A percentile compares a stretch with the other conserved stretches of the same genome.
phyloP scores from a whole-genome alignment of 139 green algal genomes.

The Chlorella sp. region DNA sequence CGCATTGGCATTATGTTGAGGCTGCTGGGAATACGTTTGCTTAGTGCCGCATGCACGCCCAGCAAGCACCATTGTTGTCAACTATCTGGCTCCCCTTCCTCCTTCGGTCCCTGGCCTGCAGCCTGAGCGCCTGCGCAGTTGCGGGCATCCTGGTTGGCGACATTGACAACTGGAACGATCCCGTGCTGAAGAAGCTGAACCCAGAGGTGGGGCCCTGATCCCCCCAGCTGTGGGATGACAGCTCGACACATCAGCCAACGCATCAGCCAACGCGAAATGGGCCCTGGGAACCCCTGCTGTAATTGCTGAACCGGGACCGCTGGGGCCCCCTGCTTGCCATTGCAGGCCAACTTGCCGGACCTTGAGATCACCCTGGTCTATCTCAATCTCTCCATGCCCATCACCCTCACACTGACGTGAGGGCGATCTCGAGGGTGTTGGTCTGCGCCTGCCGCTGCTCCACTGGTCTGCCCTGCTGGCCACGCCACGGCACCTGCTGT shows the following conservation, averaged over 20 bases:
- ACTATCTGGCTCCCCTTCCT: no score
- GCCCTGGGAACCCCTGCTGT: not conserved
- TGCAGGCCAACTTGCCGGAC: not conserved
- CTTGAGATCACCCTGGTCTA: not conserved
- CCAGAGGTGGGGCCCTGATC: not conserved
- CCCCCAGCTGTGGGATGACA: no score
- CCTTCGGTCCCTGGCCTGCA: no score
- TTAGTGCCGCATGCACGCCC: no score
- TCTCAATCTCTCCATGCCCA: not conserved
- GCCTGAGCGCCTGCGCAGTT: not conserved
- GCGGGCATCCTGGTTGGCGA: conserved; percentile 1
- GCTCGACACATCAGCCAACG: no score
- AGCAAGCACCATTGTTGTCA: no score
- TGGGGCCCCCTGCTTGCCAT: not conserved
- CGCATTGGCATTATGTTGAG: no score
- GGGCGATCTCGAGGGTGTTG: no score
- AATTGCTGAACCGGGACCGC: not conserved
- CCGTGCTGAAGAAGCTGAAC: not conserved
- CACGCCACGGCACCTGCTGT: no score
- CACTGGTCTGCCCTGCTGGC: not conserved
- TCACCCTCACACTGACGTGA: not conserved
- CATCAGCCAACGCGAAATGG: no score
- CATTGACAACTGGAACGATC: not conserved
- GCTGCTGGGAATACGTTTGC: no score
- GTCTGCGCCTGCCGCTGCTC: no score